phyloP scores from a whole-genome alignment of 2,329 filamentous ascomycete species.

The Pezicula carpinea region DNA sequence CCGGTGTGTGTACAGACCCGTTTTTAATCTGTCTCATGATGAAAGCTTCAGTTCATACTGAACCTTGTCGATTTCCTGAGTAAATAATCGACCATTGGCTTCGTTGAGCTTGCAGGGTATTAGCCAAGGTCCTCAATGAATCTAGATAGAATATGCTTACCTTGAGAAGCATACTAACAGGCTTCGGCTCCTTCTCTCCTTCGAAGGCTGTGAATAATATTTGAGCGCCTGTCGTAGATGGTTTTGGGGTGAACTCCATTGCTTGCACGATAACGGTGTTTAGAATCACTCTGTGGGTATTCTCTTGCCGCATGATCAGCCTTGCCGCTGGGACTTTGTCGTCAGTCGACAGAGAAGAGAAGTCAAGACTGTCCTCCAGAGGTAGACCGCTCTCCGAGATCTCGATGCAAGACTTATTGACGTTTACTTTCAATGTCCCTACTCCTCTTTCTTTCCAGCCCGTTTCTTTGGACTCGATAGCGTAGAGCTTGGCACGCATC shows the following conservation, averaged over 20 bases:
- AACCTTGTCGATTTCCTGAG: constrained; percentile 29
- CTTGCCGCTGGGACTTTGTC: constrained; percentile 47
- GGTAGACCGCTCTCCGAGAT: constrained; percentile 47
- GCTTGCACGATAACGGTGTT: constrained; percentile 78
- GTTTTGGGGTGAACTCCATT: constrained; percentile 75
- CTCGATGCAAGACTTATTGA: constrained; percentile 52
- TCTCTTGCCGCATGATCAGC: constrained; percentile 87
- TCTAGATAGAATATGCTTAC: constrained; percentile 34
- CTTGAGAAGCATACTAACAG: constrained; percentile 57
- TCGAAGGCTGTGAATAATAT: constrained; percentile 63
- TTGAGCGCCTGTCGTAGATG: constrained; percentile 49
- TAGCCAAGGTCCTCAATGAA: constrained; percentile 2
- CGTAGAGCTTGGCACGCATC: constrained; percentile 79
- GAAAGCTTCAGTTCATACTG: constrained; percentile 24
- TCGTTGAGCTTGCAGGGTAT: constrained; percentile 25
- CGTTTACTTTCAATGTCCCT: constrained; percentile 82
- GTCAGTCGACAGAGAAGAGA: constrained; percentile 44
- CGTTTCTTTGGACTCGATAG: constrained; percentile 57
- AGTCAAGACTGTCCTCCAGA: constrained; percentile 51
- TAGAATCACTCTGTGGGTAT: constrained; percentile 78
- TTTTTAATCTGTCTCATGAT: not conserved
- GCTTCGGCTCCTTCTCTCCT: constrained; percentile 47
- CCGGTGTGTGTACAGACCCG: not conserved
- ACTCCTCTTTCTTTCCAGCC: constrained; percentile 87
- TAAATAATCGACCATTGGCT: constrained; percentile 26